Evolutionary conservation across 208 protist genomes (phyloP).

Genomic region (Wallacemonas sp.): DNA sequence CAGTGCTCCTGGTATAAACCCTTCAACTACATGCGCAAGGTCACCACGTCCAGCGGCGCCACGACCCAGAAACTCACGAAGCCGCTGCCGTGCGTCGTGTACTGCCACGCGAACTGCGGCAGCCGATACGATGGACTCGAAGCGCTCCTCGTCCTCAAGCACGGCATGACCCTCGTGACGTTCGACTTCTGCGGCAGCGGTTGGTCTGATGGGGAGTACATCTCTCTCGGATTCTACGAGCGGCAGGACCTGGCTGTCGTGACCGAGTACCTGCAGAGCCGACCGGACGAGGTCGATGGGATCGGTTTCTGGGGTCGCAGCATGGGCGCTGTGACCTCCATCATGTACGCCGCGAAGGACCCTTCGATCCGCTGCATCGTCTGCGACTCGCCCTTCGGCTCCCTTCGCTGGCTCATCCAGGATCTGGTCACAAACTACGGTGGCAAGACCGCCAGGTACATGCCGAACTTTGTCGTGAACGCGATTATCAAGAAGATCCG

Average conservation of each 20-base stretch:
- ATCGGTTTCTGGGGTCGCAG: slow-evolving; percentile 92
- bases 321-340: slow-evolving; percentile 94
- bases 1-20: slow-evolving; percentile 85
- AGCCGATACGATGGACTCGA: slow-evolving; percentile 78
- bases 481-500: slow-evolving; percentile 83
- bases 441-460: slow-evolving; percentile 29
- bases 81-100: slow-evolving; percentile 83
- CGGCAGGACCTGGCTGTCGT: slow-evolving; percentile 91
- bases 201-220: slow-evolving; percentile 93
- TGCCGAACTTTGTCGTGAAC: slow-evolving; percentile 81
- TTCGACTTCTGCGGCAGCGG: slow-evolving; percentile 94
- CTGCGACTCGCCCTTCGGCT: slow-evolving; percentile 93
- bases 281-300: slow-evolving; percentile 59
- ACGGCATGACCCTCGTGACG: slow-evolving; percentile 89
- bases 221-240: slow-evolving; percentile 95
- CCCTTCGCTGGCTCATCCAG: slow-evolving; percentile 71
- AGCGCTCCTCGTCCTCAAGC: slow-evolving; percentile 70
- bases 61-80: slow-evolving; percentile 1
- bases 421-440: slow-evolving; percentile 76
- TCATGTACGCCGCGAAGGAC: slow-evolving; percentile 94
- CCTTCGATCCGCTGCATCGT: slow-evolving; percentile 88
- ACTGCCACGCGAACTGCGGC: slow-evolving; percentile 91
- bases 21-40: background rate
- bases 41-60: background rate
- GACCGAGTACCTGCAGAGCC: slow-evolving; percentile 73